Percentiles rank a stretch among this genome's conserved stretches.
These are phyloP conservation scores for Labyrinthula sp. DNA, from an alignment of 352 stramenopile species.

Conservation along the genomic window DNA sequence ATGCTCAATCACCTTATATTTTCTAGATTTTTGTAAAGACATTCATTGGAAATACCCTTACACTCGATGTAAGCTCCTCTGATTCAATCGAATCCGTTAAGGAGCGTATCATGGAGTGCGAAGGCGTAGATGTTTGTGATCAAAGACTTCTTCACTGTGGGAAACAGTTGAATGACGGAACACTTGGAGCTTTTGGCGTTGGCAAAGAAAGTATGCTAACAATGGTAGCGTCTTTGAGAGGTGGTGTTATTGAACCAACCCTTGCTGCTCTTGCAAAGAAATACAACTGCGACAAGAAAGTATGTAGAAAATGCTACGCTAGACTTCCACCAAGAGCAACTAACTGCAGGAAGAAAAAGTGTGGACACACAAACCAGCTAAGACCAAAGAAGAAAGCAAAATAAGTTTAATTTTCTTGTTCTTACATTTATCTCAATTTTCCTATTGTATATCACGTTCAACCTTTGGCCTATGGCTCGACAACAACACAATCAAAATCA, in stretches of 20 bases:
- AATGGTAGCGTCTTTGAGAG: conserved; percentile 81
- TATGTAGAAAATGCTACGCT: conserved; percentile 97
- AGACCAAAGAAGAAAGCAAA: conserved; percentile 99
- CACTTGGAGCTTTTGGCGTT: conserved; percentile 68
- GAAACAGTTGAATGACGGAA: conserved; percentile 70
- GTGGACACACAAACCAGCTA: conserved; percentile 96
- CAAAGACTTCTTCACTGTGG: conserved; percentile 63
- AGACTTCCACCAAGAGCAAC: conserved; percentile 90
- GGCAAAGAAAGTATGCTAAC: conserved; percentile 87
- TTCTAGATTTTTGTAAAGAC: too few relatives aligned
- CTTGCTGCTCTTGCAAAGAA: conserved; percentile 90
- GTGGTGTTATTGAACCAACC: conserved; percentile 72
- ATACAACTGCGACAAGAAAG: conserved; percentile 98
- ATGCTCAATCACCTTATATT: too few relatives aligned
- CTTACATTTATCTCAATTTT: too few relatives aligned
- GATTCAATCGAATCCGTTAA: too few relatives aligned
- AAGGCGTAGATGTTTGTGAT: too few relatives aligned
- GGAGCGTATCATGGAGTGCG: too few relatives aligned
- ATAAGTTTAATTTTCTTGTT: too few relatives aligned
- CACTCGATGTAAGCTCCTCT: too few relatives aligned
- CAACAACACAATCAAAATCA: conserved; percentile 42
- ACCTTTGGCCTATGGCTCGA: conserved; percentile 8
- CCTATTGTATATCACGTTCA: too few relatives aligned
- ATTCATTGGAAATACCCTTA: too few relatives aligned
- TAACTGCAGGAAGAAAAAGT: conserved; percentile 99